Conservation (phyloP, 441 rosid species). For the Jatropha podagrica region DNA sequence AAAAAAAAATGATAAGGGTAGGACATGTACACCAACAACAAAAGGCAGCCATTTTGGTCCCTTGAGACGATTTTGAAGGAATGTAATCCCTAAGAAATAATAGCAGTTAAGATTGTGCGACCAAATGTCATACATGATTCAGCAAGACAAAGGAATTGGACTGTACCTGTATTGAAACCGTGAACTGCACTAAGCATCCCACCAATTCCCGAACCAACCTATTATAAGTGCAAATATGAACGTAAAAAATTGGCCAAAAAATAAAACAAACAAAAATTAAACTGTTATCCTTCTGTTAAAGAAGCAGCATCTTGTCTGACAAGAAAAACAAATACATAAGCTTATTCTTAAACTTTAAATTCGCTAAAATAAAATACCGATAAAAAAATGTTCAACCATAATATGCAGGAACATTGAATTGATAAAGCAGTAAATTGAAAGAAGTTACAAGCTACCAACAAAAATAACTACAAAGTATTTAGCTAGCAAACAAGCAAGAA, state of each 20-base stretch:
- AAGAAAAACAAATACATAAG: no score
- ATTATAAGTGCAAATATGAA: conserved; percentile 12
- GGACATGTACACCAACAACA: conserved; percentile 58
- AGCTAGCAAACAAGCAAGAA: no score
- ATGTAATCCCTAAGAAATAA: conserved; percentile 60
- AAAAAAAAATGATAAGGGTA: conserved; percentile 7
- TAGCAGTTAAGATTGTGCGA: conserved; percentile 14
- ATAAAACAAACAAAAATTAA: background rate
- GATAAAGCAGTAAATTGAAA: no score
- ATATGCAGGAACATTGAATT: no score
- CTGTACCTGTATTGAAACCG: conserved; percentile 75
- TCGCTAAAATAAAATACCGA: no score
- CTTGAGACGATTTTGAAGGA: conserved; percentile 60
- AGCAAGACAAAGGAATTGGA: conserved; percentile 7
- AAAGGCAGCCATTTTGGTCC: conserved; percentile 93
- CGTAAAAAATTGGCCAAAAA: background rate
- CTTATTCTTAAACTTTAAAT: no score
- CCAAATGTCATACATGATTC: background rate
- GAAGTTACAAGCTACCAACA: no score
- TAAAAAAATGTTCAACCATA: no score
- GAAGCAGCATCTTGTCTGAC: no score
- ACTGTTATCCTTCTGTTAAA: no score
- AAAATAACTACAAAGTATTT: no score
- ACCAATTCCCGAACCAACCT: conserved; percentile 92
- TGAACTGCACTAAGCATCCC: conserved; percentile 87